phyloP scores from a whole-genome alignment of 2,329 filamentous ascomycete genomes.

The Trichoderma harzianum region DNA sequence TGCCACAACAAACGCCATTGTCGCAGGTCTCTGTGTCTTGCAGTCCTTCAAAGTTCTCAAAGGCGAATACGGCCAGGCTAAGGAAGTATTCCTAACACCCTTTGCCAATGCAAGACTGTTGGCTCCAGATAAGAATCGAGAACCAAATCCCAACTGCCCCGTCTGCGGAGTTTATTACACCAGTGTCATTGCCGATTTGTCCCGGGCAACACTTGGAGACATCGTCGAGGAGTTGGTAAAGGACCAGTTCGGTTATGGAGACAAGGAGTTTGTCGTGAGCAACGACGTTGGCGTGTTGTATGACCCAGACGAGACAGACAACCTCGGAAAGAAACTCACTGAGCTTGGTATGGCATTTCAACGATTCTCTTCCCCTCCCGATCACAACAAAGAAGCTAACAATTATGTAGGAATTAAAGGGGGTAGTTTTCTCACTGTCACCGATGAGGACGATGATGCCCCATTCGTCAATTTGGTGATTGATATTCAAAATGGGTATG shows the following conservation, averaged over 20 bases:
- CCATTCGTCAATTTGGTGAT: slow-evolving; percentile 79
- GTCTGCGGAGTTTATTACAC: slow-evolving; percentile 75
- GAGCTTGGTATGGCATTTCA: slow-evolving; percentile 59
- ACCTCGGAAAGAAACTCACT: slow-evolving; percentile 72
- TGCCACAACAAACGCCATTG: slow-evolving; percentile 95
- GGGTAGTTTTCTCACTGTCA: slow-evolving; percentile 75
- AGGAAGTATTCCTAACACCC: slow-evolving; percentile 81
- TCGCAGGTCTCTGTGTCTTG: slow-evolving; percentile 85
- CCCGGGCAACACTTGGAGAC: slow-evolving; percentile 71
- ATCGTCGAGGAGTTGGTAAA: slow-evolving; percentile 74
- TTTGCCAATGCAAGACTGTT: slow-evolving; percentile 57
- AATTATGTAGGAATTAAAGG: slow-evolving; percentile 57
- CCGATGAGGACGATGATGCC: slow-evolving; percentile 74
- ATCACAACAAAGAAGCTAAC: slow-evolving; percentile 12
- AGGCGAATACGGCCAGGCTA: slow-evolving; percentile 66
- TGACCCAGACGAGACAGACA: slow-evolving; percentile 84
- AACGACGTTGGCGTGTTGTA: slow-evolving; percentile 77
- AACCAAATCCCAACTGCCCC: slow-evolving; percentile 77
- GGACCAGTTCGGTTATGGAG: slow-evolving; percentile 68
- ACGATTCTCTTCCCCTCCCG: not conserved
- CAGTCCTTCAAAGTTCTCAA: slow-evolving; percentile 88
- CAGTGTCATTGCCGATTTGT: slow-evolving; percentile 64
- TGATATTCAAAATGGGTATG: slow-evolving; percentile 61
- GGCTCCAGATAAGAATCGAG: slow-evolving; percentile 52
- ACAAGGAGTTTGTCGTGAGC: slow-evolving; percentile 73